Conservation (phyloP, 2,329 filamentous ascomycete species). For the Didymella arachidicola region DNA sequence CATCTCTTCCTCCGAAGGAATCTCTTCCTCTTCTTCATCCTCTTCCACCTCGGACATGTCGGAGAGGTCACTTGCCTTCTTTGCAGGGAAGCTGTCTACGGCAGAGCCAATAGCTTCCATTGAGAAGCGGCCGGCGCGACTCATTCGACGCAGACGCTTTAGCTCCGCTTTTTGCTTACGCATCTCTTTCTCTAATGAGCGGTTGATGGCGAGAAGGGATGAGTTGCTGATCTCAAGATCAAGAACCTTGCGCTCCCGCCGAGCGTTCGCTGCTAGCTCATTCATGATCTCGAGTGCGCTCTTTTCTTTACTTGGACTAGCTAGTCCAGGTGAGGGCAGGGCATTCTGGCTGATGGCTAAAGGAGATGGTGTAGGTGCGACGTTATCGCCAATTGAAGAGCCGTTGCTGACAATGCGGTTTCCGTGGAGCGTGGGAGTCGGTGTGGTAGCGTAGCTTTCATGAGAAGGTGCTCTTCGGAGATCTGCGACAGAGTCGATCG, state of each 20-base stretch:
- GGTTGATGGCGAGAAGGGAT: conserved; percentile 92
- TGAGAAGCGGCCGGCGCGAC: conserved; percentile 78
- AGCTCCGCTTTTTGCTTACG: conserved; percentile 90
- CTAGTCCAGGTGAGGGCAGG: conserved; percentile 42
- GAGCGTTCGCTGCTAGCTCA: conserved; percentile 84
- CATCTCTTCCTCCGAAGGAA: conserved; percentile 56
- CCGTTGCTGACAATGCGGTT: conserved; percentile 37
- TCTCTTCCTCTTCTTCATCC: conserved; percentile 47
- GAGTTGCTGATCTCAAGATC: conserved; percentile 97
- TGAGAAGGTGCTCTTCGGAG: conserved; percentile 38
- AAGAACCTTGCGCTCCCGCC: conserved; percentile 91
- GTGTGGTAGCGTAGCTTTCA: conserved; percentile 32
- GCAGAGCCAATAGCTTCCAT: conserved; percentile 60
- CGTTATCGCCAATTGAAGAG: conserved; percentile 37
- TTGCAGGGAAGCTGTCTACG: conserved; percentile 51
- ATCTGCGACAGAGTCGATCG: conserved; percentile 54
- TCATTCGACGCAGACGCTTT: conserved; percentile 84
- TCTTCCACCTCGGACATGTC: conserved; percentile 49
- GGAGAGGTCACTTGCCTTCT: conserved; percentile 47
- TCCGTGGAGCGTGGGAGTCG: conserved; percentile 48
- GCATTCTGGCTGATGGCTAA: conserved; percentile 33
- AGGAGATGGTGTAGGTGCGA: conserved; percentile 38
- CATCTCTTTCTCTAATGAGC: conserved; percentile 88
- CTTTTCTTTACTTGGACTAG: conserved; percentile 65
- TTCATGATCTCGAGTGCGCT: conserved; percentile 67